Base-by-base conservation (phyloP, 2,329 filamentous ascomycete genomes). In the Grosmannia clavigera region DNA sequence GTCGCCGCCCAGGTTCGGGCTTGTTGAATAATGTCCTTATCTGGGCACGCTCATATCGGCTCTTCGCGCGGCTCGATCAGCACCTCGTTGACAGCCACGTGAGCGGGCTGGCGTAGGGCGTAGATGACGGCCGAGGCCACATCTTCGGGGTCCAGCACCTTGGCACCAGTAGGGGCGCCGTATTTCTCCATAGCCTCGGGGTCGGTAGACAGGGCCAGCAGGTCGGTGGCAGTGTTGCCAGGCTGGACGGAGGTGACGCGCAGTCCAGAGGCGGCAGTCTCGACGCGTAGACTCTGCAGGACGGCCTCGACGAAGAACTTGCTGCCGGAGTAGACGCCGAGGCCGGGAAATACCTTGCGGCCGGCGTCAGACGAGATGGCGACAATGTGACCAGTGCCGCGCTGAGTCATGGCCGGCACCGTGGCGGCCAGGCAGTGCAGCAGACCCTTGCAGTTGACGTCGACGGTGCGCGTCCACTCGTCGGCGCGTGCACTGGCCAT, bases 241-340 rank as follows among this genome's bases (percentile, higher is more conserved):
- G 88, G 88, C 74, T 92, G 88, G 3, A 92, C 78, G 43, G 81
- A 78, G 0, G 88, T 91, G 50, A 92, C 87, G 2, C 87, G 78
- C 56, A 92, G 72, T 0, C 88, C 88, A 0, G 81, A 81, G 0
- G 86, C 87, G 0, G 85, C 88, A 0, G 87, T 92, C 76, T 92
- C 88, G 9, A 92, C 73, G 10, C 88, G 82, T 65, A 92, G 72
- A 38, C 78, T 78, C 71, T 92, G 88, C n/a, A 92, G 77, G 0
- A 87, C 88, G 1, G 87, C 88, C 70, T 92, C 88, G 59, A 92
- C 87, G 69, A 92, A 92, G 79, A 92, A 90, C 70, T 92, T 92
- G 72, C 82, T 87, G 31, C 86, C 88, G 0, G 86, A 90, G 77
- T 92, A 92, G 43, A 92, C 88, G 58, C 88, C 88, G 14, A 92